Evolutionary conservation across 805 yeast genomes (phyloP).

Genomic region (Candida awuae): DNA sequence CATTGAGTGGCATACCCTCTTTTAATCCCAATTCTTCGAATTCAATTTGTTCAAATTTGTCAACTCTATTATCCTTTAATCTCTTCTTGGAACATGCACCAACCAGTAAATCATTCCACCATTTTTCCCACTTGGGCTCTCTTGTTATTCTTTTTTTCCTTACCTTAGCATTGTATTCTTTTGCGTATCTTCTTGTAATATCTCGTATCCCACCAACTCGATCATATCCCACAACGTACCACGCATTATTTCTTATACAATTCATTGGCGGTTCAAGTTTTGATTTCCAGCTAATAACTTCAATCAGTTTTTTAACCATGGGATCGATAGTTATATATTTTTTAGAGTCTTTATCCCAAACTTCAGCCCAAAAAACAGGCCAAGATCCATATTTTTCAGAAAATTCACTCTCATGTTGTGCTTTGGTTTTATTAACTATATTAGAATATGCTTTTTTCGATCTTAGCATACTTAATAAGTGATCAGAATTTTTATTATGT

Average conservation of each 20-base stretch:
- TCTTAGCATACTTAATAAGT: constrained; percentile 22
- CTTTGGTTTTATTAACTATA: constrained; percentile 2
- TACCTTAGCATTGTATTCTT: constrained; percentile 62
- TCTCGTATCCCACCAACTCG: constrained; percentile 59
- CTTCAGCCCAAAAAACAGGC: constrained; percentile 92
- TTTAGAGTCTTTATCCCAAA: constrained; percentile 68
- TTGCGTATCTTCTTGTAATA: constrained; percentile 77
- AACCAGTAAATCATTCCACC: constrained; percentile 49
- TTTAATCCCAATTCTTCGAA: constrained; percentile 51
- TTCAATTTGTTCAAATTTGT: constrained; percentile 51
- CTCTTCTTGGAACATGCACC: constrained; percentile 25
- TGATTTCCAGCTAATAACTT: constrained; percentile 45
- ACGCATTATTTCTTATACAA: constrained; percentile 49
- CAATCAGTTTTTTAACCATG: constrained; percentile 52
- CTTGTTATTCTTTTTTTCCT: constrained; percentile 64
- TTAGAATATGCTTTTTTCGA: constrained; percentile 20
- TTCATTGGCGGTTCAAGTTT: constrained; percentile 56
- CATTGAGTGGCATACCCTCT: constrained; percentile 83
- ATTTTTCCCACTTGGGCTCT: constrained; percentile 44
- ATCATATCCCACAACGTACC: constrained; percentile 76
- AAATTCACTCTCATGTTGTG: constrained; percentile 5
- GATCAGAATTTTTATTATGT: constrained; percentile 14
- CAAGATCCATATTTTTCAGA: constrained; percentile 22
- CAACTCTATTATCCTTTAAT: constrained; percentile 28
- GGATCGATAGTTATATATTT: constrained; percentile 89